phyloP scores from a whole-genome alignment of 1,284 basidiomycete species.

The Stereum hirsutum region DNA sequence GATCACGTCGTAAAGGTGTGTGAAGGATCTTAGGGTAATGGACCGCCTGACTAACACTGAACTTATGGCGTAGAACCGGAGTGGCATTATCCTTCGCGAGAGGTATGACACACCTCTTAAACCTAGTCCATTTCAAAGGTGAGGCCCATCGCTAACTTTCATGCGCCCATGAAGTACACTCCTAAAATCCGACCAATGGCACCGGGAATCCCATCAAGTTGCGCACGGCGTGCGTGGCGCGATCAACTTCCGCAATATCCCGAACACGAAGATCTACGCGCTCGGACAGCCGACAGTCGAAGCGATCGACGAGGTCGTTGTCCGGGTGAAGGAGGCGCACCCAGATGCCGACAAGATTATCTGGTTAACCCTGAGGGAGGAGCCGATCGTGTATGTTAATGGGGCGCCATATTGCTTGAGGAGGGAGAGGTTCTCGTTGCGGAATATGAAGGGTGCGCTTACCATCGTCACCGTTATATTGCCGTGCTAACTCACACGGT shows the following conservation, averaged over 20 bases:
- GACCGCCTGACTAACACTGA: neutral
- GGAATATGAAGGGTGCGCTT: slow-evolving; percentile 75
- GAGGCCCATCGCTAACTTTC: no score
- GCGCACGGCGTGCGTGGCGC: slow-evolving; percentile 78
- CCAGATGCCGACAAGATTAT: slow-evolving; percentile 58
- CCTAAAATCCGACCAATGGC: slow-evolving; percentile 90
- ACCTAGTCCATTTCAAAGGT: neutral
- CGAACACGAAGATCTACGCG: slow-evolving; percentile 81
- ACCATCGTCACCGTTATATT: neutral
- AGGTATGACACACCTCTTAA: slow-evolving; percentile 37
- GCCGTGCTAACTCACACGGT: neutral
- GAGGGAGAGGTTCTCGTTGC: slow-evolving; percentile 70
- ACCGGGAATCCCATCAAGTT: slow-evolving; percentile 56
- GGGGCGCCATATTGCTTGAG: slow-evolving; percentile 76
- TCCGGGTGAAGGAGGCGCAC: slow-evolving; percentile 54
- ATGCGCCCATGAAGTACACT: slow-evolving; percentile 50
- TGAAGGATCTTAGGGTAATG: slow-evolving; percentile 8
- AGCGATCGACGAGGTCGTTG: slow-evolving; percentile 81
- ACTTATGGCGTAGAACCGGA: slow-evolving; percentile 55
- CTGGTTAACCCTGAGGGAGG: slow-evolving; percentile 92
- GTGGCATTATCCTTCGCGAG: slow-evolving; percentile 86
- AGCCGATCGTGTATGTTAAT: slow-evolving; percentile 93
- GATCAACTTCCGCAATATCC: slow-evolving; percentile 89
- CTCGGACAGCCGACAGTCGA: slow-evolving; percentile 90
- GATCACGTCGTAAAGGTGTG: slow-evolving; percentile 82